A percentile compares a stretch with the other conserved stretches of the same genome.
phyloP scores from a whole-genome alignment of 352 stramenopile genomes.

The Phytophthora kernoviae region DNA sequence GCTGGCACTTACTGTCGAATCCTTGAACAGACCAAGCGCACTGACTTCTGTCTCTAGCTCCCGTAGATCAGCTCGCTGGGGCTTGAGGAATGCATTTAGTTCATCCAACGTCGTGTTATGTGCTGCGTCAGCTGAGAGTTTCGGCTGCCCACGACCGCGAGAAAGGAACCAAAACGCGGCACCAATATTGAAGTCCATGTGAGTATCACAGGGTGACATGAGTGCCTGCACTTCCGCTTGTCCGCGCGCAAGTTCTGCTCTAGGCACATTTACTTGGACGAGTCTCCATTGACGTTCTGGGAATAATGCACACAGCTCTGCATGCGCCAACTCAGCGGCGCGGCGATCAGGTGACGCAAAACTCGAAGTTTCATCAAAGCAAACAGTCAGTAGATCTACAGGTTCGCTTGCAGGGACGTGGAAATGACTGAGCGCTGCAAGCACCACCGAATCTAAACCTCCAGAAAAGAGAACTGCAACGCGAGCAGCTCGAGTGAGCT shows the following conservation, averaged over 20 bases:
- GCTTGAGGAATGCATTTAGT: slow-evolving; percentile 49
- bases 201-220: slow-evolving; percentile 86
- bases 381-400: slow-evolving; percentile 96
- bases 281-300: slow-evolving; percentile 86
- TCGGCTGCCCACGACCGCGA: slow-evolving; percentile 55
- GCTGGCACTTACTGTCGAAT: neutral
- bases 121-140: neutral
- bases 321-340: slow-evolving; percentile 79
- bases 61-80: slow-evolving; percentile 17
- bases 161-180: slow-evolving; percentile 96
- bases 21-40: slow-evolving; percentile 36
- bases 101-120: slow-evolving; percentile 22
- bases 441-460: slow-evolving; percentile 95
- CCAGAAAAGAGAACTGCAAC: slow-evolving; percentile 96
- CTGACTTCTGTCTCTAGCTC: slow-evolving; percentile 33
- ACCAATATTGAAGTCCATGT: slow-evolving; percentile 99
- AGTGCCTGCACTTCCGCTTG: slow-evolving; percentile 80
- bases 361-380: slow-evolving; percentile 80
- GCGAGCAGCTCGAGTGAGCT: slow-evolving; percentile 3
- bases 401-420: slow-evolving; percentile 58
- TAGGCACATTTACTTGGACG: slow-evolving; percentile 83
- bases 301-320: slow-evolving; percentile 88
- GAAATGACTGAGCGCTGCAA: slow-evolving; percentile 91
- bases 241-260: slow-evolving; percentile 62
- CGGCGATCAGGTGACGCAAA: slow-evolving; percentile 91